Evolutionary conservation across 805 yeast species (phyloP).

Genomic region (Diddensiella santjacobensis): DNA sequence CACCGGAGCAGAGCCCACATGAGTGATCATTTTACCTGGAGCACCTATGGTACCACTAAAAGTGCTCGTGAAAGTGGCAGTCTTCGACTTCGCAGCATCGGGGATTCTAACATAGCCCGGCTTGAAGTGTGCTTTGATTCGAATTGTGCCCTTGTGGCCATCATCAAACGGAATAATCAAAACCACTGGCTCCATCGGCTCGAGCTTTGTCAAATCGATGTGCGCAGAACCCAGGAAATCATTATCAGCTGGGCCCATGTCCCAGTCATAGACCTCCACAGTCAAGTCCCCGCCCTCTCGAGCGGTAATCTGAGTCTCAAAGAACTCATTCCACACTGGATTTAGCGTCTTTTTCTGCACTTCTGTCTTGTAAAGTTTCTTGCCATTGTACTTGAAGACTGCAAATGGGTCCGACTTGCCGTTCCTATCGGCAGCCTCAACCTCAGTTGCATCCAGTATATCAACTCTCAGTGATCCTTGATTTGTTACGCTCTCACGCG

Average conservation of each 20-base stretch:
- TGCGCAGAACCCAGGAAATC: conserved; percentile 70
- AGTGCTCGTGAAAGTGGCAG: conserved; percentile 20
- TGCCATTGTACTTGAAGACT: conserved; percentile 64
- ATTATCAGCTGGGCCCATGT: conserved; percentile 81
- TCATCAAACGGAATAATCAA: conserved; percentile 47
- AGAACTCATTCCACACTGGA: conserved; percentile 84
- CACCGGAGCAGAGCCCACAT: conserved; percentile 48
- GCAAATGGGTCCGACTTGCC: conserved; percentile 94
- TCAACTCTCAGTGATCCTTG: conserved; percentile 66
- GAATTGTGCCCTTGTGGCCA: conserved; percentile 59
- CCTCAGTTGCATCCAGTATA: conserved; percentile 58
- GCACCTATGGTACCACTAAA: conserved; percentile 27
- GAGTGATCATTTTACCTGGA: conserved; percentile 42
- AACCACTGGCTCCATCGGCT: conserved; percentile 52
- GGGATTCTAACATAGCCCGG: conserved; percentile 57
- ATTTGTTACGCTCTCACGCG: conserved; percentile 68
- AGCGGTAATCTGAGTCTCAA: conserved; percentile 53
- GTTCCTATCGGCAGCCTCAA: conserved; percentile 82
- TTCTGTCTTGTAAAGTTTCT: conserved; percentile 66
- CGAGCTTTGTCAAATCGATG: conserved; percentile 55
- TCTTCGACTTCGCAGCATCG: conserved; percentile 22
- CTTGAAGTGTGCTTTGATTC: conserved; percentile 56
- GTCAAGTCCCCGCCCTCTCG: conserved; percentile 57
- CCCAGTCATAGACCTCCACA: conserved; percentile 81
- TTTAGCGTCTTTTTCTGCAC: conserved; percentile 79